Conservation (phyloP, 2,329 filamentous ascomycete species). For the Aspergillus ustus region DNA sequence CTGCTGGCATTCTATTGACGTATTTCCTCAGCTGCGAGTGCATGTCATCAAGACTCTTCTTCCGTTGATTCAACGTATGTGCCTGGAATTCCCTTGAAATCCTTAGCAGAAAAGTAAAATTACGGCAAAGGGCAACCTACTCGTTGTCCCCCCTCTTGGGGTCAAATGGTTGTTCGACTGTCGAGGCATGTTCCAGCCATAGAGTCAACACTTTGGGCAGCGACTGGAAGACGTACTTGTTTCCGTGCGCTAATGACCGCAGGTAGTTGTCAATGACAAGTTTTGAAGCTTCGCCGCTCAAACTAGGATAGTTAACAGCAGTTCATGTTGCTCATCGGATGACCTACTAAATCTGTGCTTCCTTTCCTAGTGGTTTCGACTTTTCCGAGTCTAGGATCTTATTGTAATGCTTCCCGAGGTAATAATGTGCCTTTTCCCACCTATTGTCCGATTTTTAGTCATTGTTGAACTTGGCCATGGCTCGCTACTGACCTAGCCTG, state of each 20-base stretch:
- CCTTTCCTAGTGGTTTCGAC: slow-evolving; percentile 73
- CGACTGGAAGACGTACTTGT: slow-evolving; percentile 95
- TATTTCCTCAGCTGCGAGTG: slow-evolving; percentile 82
- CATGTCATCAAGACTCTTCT: slow-evolving; percentile 69
- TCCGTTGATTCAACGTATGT: slow-evolving; percentile 56
- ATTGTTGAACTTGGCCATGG: neutral
- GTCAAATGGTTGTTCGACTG: slow-evolving; percentile 66
- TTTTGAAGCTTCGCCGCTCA: slow-evolving; percentile 82
- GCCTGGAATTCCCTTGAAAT: slow-evolving; percentile 48
- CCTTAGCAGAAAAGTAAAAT: neutral
- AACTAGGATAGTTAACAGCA: slow-evolving; percentile 42
- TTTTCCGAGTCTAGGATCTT: slow-evolving; percentile 92
- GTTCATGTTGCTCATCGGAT: neutral
- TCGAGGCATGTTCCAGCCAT: slow-evolving; percentile 88
- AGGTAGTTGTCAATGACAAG: slow-evolving; percentile 94
- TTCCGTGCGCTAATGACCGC: slow-evolving; percentile 82
- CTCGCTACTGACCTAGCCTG: slow-evolving; percentile 37
- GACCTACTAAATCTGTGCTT: slow-evolving; percentile 69
- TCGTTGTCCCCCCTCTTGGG: slow-evolving; percentile 53
- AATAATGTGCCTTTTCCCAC: slow-evolving; percentile 98
- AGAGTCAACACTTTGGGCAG: slow-evolving; percentile 88
- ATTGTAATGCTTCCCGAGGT: slow-evolving; percentile 95
- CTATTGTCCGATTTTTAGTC: slow-evolving; percentile 38
- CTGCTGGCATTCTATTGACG: slow-evolving; percentile 58
- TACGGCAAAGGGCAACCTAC: slow-evolving; percentile 32